These are phyloP conservation scores for Sanghuangporus weigelae DNA, from an alignment of 1,284 basidiomycete species.

Conservation along the genomic window DNA sequence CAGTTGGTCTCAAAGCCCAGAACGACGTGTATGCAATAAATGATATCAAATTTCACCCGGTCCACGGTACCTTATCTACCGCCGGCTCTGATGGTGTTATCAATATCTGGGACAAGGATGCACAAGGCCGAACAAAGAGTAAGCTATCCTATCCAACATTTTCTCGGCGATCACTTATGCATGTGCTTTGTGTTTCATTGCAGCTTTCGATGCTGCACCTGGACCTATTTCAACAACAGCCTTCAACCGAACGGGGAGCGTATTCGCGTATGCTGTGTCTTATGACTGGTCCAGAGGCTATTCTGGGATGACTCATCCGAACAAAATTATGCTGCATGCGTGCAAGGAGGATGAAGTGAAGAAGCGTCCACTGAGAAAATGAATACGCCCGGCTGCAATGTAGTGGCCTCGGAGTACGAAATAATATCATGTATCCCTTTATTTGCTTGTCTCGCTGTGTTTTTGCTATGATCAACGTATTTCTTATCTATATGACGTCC, in stretches of 20 bases:
- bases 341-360: conserved; percentile 88
- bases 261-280: conserved; percentile 85
- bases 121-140: conserved; percentile 87
- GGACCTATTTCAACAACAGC: conserved; percentile 68
- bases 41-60: conserved; percentile 86
- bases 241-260: conserved; percentile 81
- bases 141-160: conserved; percentile 25
- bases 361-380: conserved; percentile 40
- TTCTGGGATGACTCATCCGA: conserved; percentile 77
- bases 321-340: conserved; percentile 87
- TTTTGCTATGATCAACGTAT: no score
- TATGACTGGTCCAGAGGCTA: conserved; percentile 93
- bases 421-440: no score
- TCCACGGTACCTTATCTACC: conserved; percentile 92
- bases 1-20: conserved; percentile 62
- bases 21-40: conserved; percentile 90
- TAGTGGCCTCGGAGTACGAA: no score
- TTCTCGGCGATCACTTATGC: not conserved
- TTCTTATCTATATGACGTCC: no score
- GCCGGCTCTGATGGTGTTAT: conserved; percentile 74
- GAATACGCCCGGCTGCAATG: not conserved
- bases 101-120: conserved; percentile 89
- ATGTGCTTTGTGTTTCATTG: conserved; percentile 13
- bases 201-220: conserved; percentile 66
- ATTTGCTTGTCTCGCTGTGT: no score